Conservation (phyloP, 2,329 filamentous ascomycete species). For the Pseudocercospora eumusae region DNA sequence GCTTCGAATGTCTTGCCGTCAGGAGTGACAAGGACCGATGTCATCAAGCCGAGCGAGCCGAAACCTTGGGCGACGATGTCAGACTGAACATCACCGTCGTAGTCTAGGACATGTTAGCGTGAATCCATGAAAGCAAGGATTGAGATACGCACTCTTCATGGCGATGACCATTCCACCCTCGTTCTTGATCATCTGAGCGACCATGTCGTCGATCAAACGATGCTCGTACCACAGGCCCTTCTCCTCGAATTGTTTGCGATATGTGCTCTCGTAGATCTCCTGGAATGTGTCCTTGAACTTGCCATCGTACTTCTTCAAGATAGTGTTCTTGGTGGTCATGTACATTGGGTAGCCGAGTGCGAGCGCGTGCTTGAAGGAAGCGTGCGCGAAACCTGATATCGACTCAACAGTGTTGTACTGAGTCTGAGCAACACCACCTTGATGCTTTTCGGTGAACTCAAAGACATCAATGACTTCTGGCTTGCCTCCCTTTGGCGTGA, state of each 20-base stretch:
- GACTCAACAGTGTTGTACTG: slow-evolving; percentile 99
- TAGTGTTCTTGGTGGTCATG: slow-evolving; percentile 99
- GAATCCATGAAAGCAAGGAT: not conserved
- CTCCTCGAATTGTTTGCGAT: slow-evolving; percentile 85
- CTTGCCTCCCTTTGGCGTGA: slow-evolving; percentile 77
- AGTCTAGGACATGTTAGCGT: slow-evolving; percentile 62
- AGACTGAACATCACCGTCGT: slow-evolving; percentile 98
- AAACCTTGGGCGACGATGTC: slow-evolving; percentile 98
- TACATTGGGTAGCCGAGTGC: slow-evolving; percentile 89
- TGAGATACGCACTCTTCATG: slow-evolving; percentile 78
- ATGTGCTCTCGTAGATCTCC: slow-evolving; percentile 85
- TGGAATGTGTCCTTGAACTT: slow-evolving; percentile 99
- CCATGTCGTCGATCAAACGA: slow-evolving; percentile 98
- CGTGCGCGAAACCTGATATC: slow-evolving; percentile 91
- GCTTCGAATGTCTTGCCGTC: slow-evolving; percentile 97
- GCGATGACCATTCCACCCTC: slow-evolving; percentile 95
- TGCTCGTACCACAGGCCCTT: slow-evolving; percentile 99
- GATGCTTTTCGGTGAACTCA: slow-evolving; percentile 72
- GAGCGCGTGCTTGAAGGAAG: slow-evolving; percentile 93
- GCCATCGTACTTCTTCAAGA: slow-evolving; percentile 97
- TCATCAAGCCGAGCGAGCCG: slow-evolving; percentile 97
- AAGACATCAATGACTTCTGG: slow-evolving; percentile 86
- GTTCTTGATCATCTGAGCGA: slow-evolving; percentile 99
- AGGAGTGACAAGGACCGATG: slow-evolving; percentile 92
- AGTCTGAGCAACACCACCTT: slow-evolving; percentile 83